These are phyloP conservation scores for Pseudonectria foliicola DNA, from an alignment of 2,329 filamentous ascomycete genomes.

Conservation along the genomic window DNA sequence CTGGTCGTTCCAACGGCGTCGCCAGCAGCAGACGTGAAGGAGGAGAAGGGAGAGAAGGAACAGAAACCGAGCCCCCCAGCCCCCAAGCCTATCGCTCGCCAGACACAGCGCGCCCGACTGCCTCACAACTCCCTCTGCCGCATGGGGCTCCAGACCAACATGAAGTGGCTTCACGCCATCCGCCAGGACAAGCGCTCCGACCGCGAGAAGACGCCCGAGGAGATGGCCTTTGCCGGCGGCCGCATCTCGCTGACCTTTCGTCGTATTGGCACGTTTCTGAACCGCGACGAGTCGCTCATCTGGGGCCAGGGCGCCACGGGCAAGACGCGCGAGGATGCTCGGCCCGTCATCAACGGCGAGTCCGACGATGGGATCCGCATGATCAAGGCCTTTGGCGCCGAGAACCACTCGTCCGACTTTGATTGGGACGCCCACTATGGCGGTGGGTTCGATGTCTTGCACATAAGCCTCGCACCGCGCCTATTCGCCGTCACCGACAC, in stretches of 20 bases:
- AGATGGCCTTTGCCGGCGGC: constrained; percentile 65
- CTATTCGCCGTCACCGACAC: constrained; percentile 43
- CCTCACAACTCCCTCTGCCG: constrained; percentile 86
- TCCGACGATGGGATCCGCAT: constrained; percentile 58
- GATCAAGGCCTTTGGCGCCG: constrained; percentile 71
- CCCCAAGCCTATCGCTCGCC: constrained; percentile 32
- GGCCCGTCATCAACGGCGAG: constrained; percentile 62
- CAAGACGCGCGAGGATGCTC: constrained; percentile 57
- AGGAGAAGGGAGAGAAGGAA: constrained; percentile 2
- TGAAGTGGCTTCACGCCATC: constrained; percentile 87
- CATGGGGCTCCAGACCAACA: constrained; percentile 75
- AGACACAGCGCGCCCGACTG: constrained; percentile 61
- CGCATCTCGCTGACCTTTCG: constrained; percentile 92
- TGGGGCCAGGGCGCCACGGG: constrained; percentile 85
- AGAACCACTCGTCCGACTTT: constrained; percentile 70
- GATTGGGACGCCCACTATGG: constrained; percentile 74
- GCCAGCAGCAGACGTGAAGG: neutral
- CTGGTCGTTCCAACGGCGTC: constrained; percentile 6
- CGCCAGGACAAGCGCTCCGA: constrained; percentile 71
- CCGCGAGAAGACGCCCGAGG: constrained; percentile 59
- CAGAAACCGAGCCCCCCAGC: constrained; percentile 14
- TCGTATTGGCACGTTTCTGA: constrained; percentile 77
- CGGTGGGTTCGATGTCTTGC: constrained; percentile 73
- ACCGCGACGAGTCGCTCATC: constrained; percentile 56
- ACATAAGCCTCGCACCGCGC: constrained; percentile 48